Evolutionary conservation across 495 filamentous ascomycete species (phyloP), one percentile per base, ranked within the genome.

Genomic region (Annulohypoxylon bovei): DNA sequence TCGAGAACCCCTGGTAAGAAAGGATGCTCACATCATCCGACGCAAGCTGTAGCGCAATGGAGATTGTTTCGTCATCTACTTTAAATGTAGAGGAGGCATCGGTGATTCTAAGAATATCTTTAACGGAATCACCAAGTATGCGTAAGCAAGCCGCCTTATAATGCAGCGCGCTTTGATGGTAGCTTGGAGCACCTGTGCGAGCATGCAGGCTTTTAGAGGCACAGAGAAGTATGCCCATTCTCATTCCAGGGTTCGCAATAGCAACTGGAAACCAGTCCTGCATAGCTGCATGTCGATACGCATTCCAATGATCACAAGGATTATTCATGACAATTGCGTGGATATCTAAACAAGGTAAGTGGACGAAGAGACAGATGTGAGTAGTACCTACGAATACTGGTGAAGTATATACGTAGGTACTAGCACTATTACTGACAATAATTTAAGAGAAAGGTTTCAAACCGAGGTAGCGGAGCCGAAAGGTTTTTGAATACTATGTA

Each of bases 261-360:
- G 58, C 58, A 16, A 37, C 44, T 9, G 42, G 42, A 14, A 61
- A 14, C 58, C 58, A 61, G 3, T 61, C 58, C n/a, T 50, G 25
- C 42, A 35, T 25, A 61, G 42, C 42, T 14, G 42, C 42, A 25
- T 4, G 12, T 18, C 52, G 16, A 20, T 62, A 62, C 2, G 22
- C n/a, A 18, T 14, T 11, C 14, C 25, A 27, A 23, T 6, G 9
- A 16, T 14, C 12, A 4, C 28, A n/a, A 25, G 30, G 3, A 20
- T 46, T 1, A 25, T 49, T 20, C 16, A 16, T 40, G 23, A 61
- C 5, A 12, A 61, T 49, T 28, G 58, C n/a, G 16, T 54, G 30
- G 12, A 61, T 25, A 50, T 49, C 44, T 61, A n/a, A 25, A 27
- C 27, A 47, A 11, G 42, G 4, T 35, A n/a, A 16, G 12, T 18